Base-by-base conservation (phyloP, 257 asterid species). In the Solanum pinnatisectum region DNA sequence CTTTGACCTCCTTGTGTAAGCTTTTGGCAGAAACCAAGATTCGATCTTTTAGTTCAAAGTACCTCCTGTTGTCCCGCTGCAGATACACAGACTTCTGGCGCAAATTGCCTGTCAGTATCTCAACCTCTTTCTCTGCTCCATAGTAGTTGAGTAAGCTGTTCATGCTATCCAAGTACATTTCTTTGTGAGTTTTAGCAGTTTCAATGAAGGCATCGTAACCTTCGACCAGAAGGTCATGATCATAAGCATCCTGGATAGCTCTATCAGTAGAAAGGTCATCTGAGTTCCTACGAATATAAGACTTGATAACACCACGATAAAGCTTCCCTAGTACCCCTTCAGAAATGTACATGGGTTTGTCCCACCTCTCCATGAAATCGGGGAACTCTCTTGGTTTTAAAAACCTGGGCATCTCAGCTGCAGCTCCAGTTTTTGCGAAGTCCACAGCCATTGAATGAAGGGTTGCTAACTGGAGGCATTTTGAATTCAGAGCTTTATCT, bases 401-500 rank as follows among this genome's bases (percentile, higher is more conserved):
- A 44, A 46, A 89, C 84, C 93, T 86, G 13, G 99, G 99, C 98
- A 97, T 97, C 93, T 94, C 99, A 11, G 99, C 99, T 18, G 99
- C 98, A 83, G 99, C 98, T 30, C 98, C 99, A 0, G 98, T 89
- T 89, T 97, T 97, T 87, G 99, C 99, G 18, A 92, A 97, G 84
- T 96, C 99, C n/a, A 97, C 99, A 5, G 99, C 99, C 99, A 96
- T 97, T 2, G 99, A 96, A 89, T 96, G 99, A 23, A 97, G 98
- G 85, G 90, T 90, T 52, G 99, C 98, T 84, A 97, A 90, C 89
- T 97, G 95, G 25, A 96, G 98, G 35, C 99, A 97, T 90, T 96
- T 94, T 87, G 93, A 25, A 85, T 96, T 94, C 59, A 94, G 87
- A 40, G 98, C 99, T 88, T 97, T 96, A 4, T 93, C 96, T 0